Evolutionary conservation across 768 basidiomycete species (phyloP).

Genomic region (Trametes punicea): DNA sequence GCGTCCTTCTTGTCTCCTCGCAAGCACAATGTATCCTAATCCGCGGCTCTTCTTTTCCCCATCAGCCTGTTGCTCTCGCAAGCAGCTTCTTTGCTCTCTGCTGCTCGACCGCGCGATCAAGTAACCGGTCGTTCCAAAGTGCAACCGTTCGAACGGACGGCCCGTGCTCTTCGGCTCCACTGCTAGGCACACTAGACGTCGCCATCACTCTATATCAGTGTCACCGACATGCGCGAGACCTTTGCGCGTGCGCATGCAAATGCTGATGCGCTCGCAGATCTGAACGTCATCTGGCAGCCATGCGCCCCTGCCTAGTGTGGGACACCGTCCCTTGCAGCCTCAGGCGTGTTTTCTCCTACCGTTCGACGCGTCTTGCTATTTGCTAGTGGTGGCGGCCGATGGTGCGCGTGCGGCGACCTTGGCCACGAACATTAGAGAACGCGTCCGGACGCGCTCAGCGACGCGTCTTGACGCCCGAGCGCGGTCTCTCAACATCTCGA

Average conservation of each 20-base stretch:
- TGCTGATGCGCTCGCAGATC: conserved; percentile 15
- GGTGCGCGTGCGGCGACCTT: too few relatives aligned
- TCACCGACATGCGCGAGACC: conserved; percentile 7
- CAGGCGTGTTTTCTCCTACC: conserved; percentile 17
- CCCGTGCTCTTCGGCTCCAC: conserved; percentile 1
- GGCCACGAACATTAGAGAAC: too few relatives aligned
- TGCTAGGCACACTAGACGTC: conserved; percentile 5
- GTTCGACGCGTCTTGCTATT: conserved; percentile 15
- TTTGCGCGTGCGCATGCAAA: neutral
- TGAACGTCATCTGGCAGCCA: conserved; percentile 11
- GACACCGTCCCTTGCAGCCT: conserved; percentile 16
- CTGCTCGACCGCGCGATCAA: conserved; percentile 1
- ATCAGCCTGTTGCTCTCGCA: neutral
- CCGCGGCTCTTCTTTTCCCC: conserved; percentile 9
- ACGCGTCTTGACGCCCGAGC: conserved; percentile 11
- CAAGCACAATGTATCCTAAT: conserved; percentile 16
- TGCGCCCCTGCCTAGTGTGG: conserved; percentile 7
- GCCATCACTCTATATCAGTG: too few relatives aligned
- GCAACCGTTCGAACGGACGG: too few relatives aligned
- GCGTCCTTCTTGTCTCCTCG: conserved; percentile 9
- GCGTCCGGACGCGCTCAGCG: neutral
- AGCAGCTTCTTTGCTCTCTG: neutral
- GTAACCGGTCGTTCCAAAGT: neutral
- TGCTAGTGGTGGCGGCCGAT: too few relatives aligned
- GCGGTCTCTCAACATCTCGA: neutral